Evolutionary conservation across 1,139 yeast genomes (phyloP), one percentile per base, ranked within the genome.

Genomic region (Tardiomyces blankii): DNA sequence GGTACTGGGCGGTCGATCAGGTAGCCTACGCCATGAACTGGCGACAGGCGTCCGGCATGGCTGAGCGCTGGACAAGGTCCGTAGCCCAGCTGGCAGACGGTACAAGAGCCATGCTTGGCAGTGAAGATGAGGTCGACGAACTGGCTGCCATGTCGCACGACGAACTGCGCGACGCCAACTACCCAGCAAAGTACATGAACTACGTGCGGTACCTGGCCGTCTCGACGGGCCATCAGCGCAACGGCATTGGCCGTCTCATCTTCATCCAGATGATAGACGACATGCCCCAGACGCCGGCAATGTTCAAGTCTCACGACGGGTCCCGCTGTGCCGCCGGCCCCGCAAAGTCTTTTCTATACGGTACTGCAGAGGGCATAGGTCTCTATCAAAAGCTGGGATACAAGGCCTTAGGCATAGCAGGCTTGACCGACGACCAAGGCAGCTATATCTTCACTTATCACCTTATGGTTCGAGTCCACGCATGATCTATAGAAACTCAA

Each of bases 381-480:
- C 42, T 52, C 18, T 52, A 52, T 27, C 19, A 38, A 8, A 48
- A 50, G 41, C 39, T 41, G 21, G 55, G 55, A 2, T 52, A 49
- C 39, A 35, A 42, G 2, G n/a, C n/a, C 11, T 5, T 30, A 5
- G 35, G 16, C 11, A 30, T 21, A 21, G 25, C 25, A 21, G 25
- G 25, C 7, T 7, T 21, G 7, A 21, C 4, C 7, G 7, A 21
- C 25, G 7, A 7, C 25, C 7, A 21, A 5, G 25, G 7, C 25
- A 7, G 7, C 25, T 21, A 21, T 7, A 5, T 21, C 7, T 21
- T 21, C 7, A 21, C 25, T 4, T 21, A 5, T 7, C 25, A 21
- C 7, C 7, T 21, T 4, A 21, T 21, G 25, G 7, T 5, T 21
- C 25, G 25, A 4, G 25, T 21, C 7, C 25, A 21, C 7, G 25